Percentiles rank a stretch among this genome's conserved stretches.
Evolutionary conservation across 208 protist species (phyloP).

Genomic region (Acanthamoeba castellanii): DNA sequence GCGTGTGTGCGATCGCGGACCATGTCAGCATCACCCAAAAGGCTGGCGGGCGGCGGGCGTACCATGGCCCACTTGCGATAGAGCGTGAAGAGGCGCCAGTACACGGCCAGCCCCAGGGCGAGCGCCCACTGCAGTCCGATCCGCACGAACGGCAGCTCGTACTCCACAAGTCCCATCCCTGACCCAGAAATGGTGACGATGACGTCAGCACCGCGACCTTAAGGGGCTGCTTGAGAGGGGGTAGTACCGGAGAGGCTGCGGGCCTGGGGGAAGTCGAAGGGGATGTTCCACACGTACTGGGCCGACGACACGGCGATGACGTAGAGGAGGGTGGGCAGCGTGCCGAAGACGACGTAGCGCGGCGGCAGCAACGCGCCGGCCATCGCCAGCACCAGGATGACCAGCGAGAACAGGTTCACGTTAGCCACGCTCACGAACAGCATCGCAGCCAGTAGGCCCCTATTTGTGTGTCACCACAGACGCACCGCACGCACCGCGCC

Average conservation of each 20-base stretch:
- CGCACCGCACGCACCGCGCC: neutral
- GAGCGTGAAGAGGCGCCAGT: slow-evolving; percentile 59
- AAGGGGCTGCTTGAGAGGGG: too few relatives aligned
- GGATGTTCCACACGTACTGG: slow-evolving; percentile 67
- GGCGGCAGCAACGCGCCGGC: slow-evolving; percentile 6
- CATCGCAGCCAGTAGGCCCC: slow-evolving; percentile 14
- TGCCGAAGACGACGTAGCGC: slow-evolving; percentile 44
- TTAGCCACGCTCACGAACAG: slow-evolving; percentile 54
- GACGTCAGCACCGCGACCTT: neutral
- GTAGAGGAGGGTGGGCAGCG: slow-evolving; percentile 51
- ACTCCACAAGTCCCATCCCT: slow-evolving; percentile 35
- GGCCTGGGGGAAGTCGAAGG: slow-evolving; percentile 12
- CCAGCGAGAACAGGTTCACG: slow-evolving; percentile 36
- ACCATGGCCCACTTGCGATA: slow-evolving; percentile 58
- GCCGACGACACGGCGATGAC: neutral
- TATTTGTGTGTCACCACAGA: too few relatives aligned
- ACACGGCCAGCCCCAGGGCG: slow-evolving; percentile 37
- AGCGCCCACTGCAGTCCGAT: slow-evolving; percentile 66
- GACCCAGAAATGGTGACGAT: neutral
- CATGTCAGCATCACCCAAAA: too few relatives aligned
- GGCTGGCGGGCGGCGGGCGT: too few relatives aligned
- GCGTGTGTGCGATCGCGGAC: neutral
- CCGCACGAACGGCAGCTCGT: slow-evolving; percentile 35
- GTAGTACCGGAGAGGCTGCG: neutral
- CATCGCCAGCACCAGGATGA: slow-evolving; percentile 26